Base-by-base conservation (phyloP, 768 basidiomycete species). In the Rhizopogon salebrosus region DNA sequence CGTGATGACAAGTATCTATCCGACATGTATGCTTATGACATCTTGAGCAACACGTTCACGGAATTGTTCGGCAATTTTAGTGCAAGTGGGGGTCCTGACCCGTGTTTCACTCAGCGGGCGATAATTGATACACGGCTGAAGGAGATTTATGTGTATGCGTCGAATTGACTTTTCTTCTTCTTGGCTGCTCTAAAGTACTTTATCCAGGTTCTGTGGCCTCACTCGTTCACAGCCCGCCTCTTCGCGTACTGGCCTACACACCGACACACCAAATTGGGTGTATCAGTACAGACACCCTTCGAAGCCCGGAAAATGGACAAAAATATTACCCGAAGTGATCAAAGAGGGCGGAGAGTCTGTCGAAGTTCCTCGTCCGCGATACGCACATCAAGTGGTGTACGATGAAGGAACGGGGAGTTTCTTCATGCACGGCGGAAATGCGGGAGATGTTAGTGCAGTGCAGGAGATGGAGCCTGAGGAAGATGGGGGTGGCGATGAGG, bases 311-410 rank as follows among this genome's bases (percentile, higher is more conserved):
- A 77, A 71, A 54, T 90, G 88, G 88, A 79, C 76, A 11, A 75
- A 74, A 56, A 82, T 87, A 14, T 62, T 81, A 0, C 73, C 77
- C 4, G 69, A 72, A 49, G 61, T 69, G 0, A 22, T 48, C 50
- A 54, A 35, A 4, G 52, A 43, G 41, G 49, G 16, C n/a, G 43
- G 50, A 35, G 53, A 40, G 42, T 41, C 39, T 51, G 6, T 49
- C 37, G 74, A 74, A 16, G 72, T 72, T 37, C 88, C 89, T 0
- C 56, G 71, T 4, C 78, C 89, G 6, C 74, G 89, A 48, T 91
- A 85, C 61, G 89, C 89, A 3, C 87, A 90, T 60, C 87, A 90
- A 64, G 80, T 89, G 11, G 85, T 85, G 38, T 91, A 89, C 55
- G 83, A 89, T 58, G 70, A 79, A 1, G 68, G 64, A 24, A 76